Evolutionary conservation across 139 green algal species (phyloP).

Genomic region (Chlorella ohadii): DNA sequence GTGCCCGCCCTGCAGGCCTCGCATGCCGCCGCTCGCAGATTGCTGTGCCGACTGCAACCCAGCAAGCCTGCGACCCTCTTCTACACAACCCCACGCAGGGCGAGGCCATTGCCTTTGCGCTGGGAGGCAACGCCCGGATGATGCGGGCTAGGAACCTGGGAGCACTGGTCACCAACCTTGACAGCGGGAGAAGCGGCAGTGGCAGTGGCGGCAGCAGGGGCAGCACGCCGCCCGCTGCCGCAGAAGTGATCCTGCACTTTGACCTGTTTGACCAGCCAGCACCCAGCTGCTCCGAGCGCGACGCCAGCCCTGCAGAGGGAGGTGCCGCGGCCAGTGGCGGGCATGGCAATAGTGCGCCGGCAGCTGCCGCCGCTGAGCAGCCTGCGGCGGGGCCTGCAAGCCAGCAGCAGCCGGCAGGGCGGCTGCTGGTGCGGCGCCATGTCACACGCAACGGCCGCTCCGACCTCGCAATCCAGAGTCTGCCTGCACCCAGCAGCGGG

Average conservation of each 20-base stretch:
- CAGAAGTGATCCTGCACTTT: not conserved
- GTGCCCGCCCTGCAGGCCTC: no score
- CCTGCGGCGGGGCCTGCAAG: no score
- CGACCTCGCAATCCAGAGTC: not conserved
- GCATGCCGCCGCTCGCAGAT: no score
- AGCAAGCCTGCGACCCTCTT: no score
- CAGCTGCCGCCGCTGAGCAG: not conserved
- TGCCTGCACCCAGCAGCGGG: not conserved
- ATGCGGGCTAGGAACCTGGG: conserved; percentile 55
- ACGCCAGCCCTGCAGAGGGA: not conserved
- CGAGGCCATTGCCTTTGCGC: conserved; percentile 73
- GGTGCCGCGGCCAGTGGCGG: no score
- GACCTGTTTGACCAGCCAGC: not conserved
- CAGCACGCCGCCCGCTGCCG: not conserved
- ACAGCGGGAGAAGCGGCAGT: not conserved
- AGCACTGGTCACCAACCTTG: conserved; percentile 57
- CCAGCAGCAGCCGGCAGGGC: not conserved
- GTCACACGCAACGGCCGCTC: not conserved
- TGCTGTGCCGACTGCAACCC: no score
- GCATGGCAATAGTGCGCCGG: not conserved
- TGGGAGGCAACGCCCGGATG: conserved; percentile 70
- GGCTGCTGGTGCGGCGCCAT: conserved; percentile 5
- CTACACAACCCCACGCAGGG: no score
- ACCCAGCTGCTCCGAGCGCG: no score
- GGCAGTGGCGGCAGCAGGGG: not conserved